Evolutionary conservation across 345 rosid species (phyloP).

Genomic region (Ceriops zippeliana): DNA sequence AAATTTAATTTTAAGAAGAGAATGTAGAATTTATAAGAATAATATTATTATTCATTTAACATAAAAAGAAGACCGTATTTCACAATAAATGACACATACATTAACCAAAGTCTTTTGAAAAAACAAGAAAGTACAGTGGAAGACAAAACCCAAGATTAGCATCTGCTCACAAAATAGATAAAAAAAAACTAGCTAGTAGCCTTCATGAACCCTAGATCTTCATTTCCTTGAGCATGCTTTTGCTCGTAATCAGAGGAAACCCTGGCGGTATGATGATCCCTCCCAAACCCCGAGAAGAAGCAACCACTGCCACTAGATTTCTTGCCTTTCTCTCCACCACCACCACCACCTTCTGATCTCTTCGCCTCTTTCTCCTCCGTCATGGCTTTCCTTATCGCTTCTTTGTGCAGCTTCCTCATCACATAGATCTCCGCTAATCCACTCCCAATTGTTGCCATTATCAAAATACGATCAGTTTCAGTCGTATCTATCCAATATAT

Average conservation of each 20-base stretch:
- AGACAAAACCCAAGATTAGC: no score
- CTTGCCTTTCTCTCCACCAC: background rate
- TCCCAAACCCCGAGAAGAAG: conserved; percentile 8
- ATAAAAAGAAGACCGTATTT: no score
- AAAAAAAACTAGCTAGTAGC: background rate
- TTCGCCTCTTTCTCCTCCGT: background rate
- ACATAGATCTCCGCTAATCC: conserved; percentile 5
- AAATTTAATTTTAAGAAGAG: no score
- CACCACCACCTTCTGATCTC: background rate
- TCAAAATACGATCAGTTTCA: background rate
- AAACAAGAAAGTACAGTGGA: no score
- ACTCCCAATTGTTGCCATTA: background rate
- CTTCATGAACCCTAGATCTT: background rate
- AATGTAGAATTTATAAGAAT: no score
- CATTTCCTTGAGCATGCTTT: background rate
- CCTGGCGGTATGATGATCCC: conserved; percentile 10
- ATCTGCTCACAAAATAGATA: no score
- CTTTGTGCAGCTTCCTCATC: conserved; percentile 21
- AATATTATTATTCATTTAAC: no score
- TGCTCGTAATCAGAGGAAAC: background rate
- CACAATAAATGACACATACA: no score
- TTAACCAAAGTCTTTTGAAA: no score
- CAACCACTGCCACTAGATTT: background rate
- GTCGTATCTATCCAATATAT: no score
- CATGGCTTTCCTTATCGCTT: conserved; percentile 17